These are phyloP conservation scores for Leccinum boreale DNA, from an alignment of 768 basidiomycete genomes.

Conservation along the genomic window DNA sequence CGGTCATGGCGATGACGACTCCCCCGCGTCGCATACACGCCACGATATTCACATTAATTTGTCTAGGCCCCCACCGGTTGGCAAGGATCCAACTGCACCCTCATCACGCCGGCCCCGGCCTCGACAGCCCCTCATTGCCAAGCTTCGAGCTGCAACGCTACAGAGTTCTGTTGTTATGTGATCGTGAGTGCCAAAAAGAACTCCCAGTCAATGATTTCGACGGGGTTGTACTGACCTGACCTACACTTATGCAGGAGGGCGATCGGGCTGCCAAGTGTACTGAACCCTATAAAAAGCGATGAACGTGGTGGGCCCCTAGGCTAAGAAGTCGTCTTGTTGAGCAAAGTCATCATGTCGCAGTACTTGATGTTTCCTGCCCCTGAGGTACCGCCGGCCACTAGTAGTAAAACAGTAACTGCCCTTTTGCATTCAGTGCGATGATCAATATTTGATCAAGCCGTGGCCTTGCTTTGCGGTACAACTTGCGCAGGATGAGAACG, in stretches of 20 bases:
- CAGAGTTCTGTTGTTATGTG: constrained; percentile 4
- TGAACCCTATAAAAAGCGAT: background rate
- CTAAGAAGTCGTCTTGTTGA: background rate
- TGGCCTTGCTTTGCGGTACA: too few relatives aligned
- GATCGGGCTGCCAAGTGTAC: background rate
- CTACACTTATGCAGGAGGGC: background rate
- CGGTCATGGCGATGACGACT: background rate
- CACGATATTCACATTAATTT: background rate
- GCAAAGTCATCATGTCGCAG: background rate
- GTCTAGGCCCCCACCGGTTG: constrained; percentile 2
- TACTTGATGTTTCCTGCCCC: too few relatives aligned
- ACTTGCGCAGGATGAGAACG: too few relatives aligned
- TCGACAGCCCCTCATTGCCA: background rate
- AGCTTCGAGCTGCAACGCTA: background rate
- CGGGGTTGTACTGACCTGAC: background rate
- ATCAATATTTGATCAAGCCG: too few relatives aligned
- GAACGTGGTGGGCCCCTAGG: background rate
- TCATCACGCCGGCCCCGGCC: background rate
- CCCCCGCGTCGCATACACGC: background rate
- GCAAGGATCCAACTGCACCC: background rate
- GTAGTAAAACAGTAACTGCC: too few relatives aligned
- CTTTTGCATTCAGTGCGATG: too few relatives aligned
- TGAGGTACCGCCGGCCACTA: too few relatives aligned
- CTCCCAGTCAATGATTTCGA: background rate
- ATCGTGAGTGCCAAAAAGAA: constrained; percentile 1